phyloP scores from a whole-genome alignment of 148 eudicot genomes.

The Vaccinium vitisidaea region DNA sequence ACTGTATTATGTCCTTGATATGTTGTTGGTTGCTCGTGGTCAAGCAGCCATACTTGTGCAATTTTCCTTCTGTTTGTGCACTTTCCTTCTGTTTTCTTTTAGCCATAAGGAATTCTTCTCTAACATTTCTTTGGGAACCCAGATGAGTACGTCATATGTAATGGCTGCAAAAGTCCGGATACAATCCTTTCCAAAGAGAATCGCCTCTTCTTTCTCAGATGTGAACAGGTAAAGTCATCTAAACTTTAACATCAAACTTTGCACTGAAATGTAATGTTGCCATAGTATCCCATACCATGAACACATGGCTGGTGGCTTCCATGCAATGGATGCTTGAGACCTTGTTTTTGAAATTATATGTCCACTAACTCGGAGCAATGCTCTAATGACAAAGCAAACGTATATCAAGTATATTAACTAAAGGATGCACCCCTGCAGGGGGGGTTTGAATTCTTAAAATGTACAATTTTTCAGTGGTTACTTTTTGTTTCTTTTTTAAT shows the following conservation, averaged over 20 bases:
- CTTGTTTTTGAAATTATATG: not conserved
- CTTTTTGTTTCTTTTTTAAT: not conserved
- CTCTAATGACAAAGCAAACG: not conserved
- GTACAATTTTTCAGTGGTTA: not conserved
- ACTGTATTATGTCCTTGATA: not conserved
- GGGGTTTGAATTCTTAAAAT: not conserved
- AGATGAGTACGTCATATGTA: conserved; percentile 61
- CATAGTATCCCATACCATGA: not conserved
- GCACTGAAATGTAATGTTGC: not conserved
- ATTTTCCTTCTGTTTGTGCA: not conserved
- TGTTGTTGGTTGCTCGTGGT: not conserved
- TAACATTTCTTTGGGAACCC: conserved; percentile 17
- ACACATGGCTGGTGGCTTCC: not conserved
- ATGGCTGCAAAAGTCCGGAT: conserved; percentile 49
- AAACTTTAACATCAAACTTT: not conserved
- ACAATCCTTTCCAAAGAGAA: conserved; percentile 43
- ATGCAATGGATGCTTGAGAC: not conserved
- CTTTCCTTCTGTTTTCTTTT: not conserved
- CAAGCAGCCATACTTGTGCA: not conserved
- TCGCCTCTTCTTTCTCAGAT: conserved; percentile 36
- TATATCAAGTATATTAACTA: not conserved
- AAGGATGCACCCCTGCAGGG: not conserved
- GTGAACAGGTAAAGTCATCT: conserved; percentile 37
- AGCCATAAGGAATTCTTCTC: not conserved
- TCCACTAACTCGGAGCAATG: not conserved